A percentile compares a stretch with the other conserved stretches of the same genome.
These are phyloP conservation scores for Aspergillus luchuensis DNA, from an alignment of 2,329 filamentous ascomycete species.

Conservation along the genomic window DNA sequence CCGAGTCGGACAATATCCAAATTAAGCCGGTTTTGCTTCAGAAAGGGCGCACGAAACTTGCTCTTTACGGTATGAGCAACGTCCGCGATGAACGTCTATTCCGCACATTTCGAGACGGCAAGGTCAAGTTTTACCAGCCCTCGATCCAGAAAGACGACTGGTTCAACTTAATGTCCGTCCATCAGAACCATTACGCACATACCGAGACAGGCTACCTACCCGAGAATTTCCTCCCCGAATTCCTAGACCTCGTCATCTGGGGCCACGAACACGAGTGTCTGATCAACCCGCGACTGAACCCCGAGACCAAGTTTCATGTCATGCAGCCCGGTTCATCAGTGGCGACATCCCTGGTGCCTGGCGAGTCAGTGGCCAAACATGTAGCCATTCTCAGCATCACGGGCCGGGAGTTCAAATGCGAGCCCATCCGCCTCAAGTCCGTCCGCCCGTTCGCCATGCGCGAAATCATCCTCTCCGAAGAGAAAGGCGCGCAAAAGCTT, in stretches of 20 bases:
- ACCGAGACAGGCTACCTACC: conserved; percentile 92
- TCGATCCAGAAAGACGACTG: conserved; percentile 79
- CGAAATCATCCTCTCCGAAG: conserved; percentile 76
- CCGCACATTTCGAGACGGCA: conserved; percentile 86
- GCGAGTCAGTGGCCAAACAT: conserved; percentile 88
- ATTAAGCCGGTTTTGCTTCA: conserved; percentile 90
- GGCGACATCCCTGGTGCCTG: conserved; percentile 85
- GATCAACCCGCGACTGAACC: conserved; percentile 80
- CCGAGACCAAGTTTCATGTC: conserved; percentile 87
- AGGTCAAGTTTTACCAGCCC: conserved; percentile 91
- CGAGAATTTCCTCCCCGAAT: conserved; percentile 88
- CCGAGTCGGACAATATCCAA: conserved; percentile 89
- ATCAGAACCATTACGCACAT: conserved; percentile 93
- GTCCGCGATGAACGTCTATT: conserved; percentile 94
- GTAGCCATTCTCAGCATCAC: conserved; percentile 83
- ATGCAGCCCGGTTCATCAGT: conserved; percentile 98
- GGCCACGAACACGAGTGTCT: conserved; percentile 96
- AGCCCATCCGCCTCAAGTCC: conserved; percentile 80
- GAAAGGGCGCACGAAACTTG: conserved; percentile 89
- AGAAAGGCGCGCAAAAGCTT: conserved; percentile 74
- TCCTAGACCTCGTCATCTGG: conserved; percentile 91
- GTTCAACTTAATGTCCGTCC: conserved; percentile 94
- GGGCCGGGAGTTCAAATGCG: conserved; percentile 75
- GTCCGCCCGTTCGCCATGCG: conserved; percentile 88
- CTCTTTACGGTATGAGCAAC: conserved; percentile 92